phyloP scores from a whole-genome alignment of 2,329 filamentous ascomycete species.

The Ophiostoma perfectum region DNA sequence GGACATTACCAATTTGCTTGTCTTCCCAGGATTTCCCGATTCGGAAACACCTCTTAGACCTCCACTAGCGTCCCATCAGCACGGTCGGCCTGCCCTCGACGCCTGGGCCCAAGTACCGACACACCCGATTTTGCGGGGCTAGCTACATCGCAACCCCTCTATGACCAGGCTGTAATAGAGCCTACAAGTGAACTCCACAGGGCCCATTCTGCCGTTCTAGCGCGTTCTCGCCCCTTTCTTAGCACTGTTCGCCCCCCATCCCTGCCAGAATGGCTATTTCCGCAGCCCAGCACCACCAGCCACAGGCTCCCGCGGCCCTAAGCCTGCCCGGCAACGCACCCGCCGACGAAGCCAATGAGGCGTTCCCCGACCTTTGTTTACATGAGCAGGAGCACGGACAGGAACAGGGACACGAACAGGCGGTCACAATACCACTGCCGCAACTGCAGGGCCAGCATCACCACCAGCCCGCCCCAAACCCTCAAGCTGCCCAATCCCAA shows the following conservation, averaged over 20 bases:
- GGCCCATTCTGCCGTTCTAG: not conserved
- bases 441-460: conserved; percentile 16
- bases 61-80: conserved; percentile 7
- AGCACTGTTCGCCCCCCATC: not conserved
- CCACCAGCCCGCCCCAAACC: too few relatives aligned
- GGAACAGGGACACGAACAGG: conserved; percentile 22
- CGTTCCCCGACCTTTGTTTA: conserved; percentile 39
- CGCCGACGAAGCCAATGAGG: conserved; percentile 7
- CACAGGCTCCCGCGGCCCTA: not conserved
- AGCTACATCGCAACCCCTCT: conserved; percentile 20
- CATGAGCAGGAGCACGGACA: conserved; percentile 27
- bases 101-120: conserved; percentile 18
- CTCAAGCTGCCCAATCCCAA: not conserved
- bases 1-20: too few relatives aligned
- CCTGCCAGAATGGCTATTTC: not conserved
- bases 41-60: conserved; percentile 1
- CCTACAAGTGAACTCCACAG: too few relatives aligned
- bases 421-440: conserved; percentile 16
- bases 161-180: not conserved
- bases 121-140: conserved; percentile 18
- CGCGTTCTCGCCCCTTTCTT: conserved; percentile 7
- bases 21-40: not conserved
- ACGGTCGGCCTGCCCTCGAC: not conserved
- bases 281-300: conserved; percentile 5
- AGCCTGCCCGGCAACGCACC: conserved; percentile 3